Base-by-base conservation (phyloP, 164 flowering plant genomes). In the Macadamia tetraphylla region DNA sequence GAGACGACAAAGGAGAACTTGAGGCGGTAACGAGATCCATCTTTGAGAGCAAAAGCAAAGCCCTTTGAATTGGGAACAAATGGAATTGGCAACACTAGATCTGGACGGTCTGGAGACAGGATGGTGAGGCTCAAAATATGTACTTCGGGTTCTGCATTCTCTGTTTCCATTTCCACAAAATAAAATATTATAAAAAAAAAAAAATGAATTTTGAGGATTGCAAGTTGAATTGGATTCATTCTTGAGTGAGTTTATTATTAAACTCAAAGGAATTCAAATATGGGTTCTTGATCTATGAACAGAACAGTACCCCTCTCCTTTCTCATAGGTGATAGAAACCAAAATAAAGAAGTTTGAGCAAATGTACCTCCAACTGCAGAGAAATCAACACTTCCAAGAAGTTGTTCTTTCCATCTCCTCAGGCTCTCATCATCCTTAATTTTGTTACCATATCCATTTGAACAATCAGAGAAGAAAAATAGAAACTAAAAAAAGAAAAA, bases 321-420 rank as follows among this genome's bases (percentile, higher is more conserved):
- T 23, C 23, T 23, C 23, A 3, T 10, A 51, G 17, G 13, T 1
- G 49, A 57, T 0, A 48, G 32, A 7, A 13, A 64, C 14, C 9
- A 31, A 55, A 30, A 29, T 23, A 32, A 29, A 35, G 40, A 2
- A 35, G 40, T 35, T 35, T 53, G 61, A 59, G 10, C 14, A 56
- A 17, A 14, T 53, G 49, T 64, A 79, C 86, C 86, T 78, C 84
- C 84, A 75, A 78, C 77, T 32, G 76, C 68, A 62, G 76, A 61
- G 49, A 81, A 40, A 74, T 83, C 86, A 3, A 81, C 80, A 74
- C 77, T 77, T 51, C 84, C 86, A 74, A 81, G 82, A 62, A 83
- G 84, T 64, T 78, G 86, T 49, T 83, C 84, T 70, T 83, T 82
- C 85, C 85, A 82, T 71, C 79, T 77, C 75, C 81, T 78, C 81